Percentiles rank a stretch among this genome's conserved stretches.
These are phyloP conservation scores for Alternaria arbusti DNA, from an alignment of 2,329 filamentous ascomycete genomes.

Conservation along the genomic window DNA sequence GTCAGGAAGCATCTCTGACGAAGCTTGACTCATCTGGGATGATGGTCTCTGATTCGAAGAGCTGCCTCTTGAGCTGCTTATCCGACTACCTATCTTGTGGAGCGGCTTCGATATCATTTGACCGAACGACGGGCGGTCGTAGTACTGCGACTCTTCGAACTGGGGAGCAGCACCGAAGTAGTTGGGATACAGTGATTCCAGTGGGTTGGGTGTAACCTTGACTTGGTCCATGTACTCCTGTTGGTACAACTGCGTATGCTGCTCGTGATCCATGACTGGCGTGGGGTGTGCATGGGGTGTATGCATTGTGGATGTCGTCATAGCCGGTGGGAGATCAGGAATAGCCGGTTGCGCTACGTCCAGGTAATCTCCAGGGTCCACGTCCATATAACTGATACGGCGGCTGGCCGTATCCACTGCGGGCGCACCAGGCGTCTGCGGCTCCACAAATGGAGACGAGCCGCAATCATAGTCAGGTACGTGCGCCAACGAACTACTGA, in stretches of 20 bases:
- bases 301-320: slow-evolving; percentile 25
- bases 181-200: slow-evolving; percentile 42
- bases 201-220: slow-evolving; percentile 37
- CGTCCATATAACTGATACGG: slow-evolving; percentile 48
- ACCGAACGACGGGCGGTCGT: slow-evolving; percentile 44
- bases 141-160: slow-evolving; percentile 47
- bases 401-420: slow-evolving; percentile 31
- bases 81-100: slow-evolving; percentile 39
- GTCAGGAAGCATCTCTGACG: slow-evolving; percentile 30
- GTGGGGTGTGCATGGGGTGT: slow-evolving; percentile 25
- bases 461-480: slow-evolving; percentile 31
- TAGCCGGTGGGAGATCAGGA: slow-evolving; percentile 31
- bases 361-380: slow-evolving; percentile 41
- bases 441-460: slow-evolving; percentile 33
- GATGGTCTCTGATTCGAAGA: slow-evolving; percentile 32
- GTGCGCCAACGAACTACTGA: slow-evolving; percentile 23
- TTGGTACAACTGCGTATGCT: slow-evolving; percentile 24
- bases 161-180: slow-evolving; percentile 44
- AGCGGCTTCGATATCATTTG: slow-evolving; percentile 44
- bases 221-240: slow-evolving; percentile 38
- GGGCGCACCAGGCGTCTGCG: slow-evolving; percentile 22
- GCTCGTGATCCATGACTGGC: slow-evolving; percentile 27
- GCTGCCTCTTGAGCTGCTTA: slow-evolving; percentile 31
- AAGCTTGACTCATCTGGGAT: slow-evolving; percentile 29
- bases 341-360: slow-evolving; percentile 38